Conservation (phyloP, 1,284 basidiomycete genomes). For the Cronartium quercuum region DNA sequence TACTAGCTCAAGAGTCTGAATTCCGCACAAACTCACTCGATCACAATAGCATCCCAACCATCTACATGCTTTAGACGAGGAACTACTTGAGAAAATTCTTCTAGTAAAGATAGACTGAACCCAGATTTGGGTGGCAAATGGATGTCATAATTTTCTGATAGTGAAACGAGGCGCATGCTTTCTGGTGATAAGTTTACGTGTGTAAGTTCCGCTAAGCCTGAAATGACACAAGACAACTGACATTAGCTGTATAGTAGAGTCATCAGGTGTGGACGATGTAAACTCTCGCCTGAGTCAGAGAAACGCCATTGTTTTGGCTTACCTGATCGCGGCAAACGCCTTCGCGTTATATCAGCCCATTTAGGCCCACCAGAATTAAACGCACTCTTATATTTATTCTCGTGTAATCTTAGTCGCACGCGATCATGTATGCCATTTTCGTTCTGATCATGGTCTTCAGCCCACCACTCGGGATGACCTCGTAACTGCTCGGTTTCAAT, state of each 20-base stretch:
- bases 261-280: background rate
- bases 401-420: constrained; percentile 3
- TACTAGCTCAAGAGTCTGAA: background rate
- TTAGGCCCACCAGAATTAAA: background rate
- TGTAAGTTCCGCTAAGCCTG: background rate
- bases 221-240: background rate
- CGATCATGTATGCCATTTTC: background rate
- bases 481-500: background rate
- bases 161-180: background rate
- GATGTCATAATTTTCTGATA: background rate
- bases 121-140: constrained; percentile 25
- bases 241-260: background rate
- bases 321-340: background rate
- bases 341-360: constrained; percentile 27
- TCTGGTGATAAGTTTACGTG: constrained; percentile 9
- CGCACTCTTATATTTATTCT: background rate
- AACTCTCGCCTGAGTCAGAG: background rate
- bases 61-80: constrained; percentile 5
- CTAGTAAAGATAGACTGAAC: constrained; percentile 24
- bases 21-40: constrained; percentile 12
- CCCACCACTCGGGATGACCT: constrained; percentile 35
- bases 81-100: constrained; percentile 15
- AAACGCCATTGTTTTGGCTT: background rate
- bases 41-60: constrained; percentile 34
- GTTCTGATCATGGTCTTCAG: background rate